Conservation (phyloP, 1,284 basidiomycete species). For the Leccinum ponderosum region DNA sequence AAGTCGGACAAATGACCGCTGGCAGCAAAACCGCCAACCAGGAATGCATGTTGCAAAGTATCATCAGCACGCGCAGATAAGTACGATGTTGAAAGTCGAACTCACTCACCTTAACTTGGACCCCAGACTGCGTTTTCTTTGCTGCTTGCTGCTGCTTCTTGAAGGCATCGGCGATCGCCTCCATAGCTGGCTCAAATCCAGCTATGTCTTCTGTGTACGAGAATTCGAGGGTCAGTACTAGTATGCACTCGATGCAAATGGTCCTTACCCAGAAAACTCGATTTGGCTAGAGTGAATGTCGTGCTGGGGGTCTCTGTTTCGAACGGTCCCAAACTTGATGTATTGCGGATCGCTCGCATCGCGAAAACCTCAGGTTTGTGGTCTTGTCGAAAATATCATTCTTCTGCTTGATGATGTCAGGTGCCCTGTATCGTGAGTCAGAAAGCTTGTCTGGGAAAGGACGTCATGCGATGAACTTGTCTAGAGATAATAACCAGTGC, state of each 20-base stretch:
- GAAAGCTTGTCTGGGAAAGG: conserved; percentile 32
- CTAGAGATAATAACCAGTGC: neutral
- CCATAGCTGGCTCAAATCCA: conserved; percentile 43
- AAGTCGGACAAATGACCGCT: conserved; percentile 48
- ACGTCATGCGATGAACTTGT: neutral
- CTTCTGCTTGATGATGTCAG: conserved; percentile 42
- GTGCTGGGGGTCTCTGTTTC: conserved; percentile 42
- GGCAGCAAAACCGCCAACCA: conserved; percentile 50
- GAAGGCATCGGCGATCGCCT: conserved; percentile 41
- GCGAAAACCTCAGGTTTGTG: conserved; percentile 46
- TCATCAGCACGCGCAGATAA: neutral
- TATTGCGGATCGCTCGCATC: conserved; percentile 40
- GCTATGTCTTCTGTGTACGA: conserved; percentile 31
- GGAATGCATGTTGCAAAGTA: conserved; percentile 3
- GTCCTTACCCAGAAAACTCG: conserved; percentile 40
- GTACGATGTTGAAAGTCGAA: neutral
- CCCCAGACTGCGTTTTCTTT: conserved; percentile 8
- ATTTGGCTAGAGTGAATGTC: conserved; percentile 48
- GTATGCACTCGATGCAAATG: neutral
- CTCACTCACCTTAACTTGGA: conserved; percentile 9
- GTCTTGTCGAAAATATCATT: conserved; percentile 45
- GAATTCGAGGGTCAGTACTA: neutral
- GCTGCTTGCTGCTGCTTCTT: conserved; percentile 32
- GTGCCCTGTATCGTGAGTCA: conserved; percentile 27
- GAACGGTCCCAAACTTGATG: conserved; percentile 46